These are phyloP conservation scores for Arachnomyces sp. DNA, from an alignment of 2,329 filamentous ascomycete genomes.

Conservation along the genomic window DNA sequence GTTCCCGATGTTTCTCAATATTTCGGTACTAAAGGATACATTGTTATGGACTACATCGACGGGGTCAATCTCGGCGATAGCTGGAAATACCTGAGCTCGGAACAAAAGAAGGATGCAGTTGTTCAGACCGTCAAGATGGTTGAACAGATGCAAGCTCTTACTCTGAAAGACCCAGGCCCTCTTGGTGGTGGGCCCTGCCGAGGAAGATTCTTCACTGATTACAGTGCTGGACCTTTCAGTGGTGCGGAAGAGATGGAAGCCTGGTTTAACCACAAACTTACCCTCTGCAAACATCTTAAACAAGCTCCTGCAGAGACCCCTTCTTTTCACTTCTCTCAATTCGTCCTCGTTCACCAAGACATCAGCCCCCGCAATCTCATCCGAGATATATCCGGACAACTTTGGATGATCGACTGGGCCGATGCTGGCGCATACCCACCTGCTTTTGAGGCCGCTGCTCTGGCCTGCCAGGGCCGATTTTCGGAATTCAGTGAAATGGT, in stretches of 20 bases:
- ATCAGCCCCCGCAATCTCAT: conserved; percentile 13
- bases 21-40: conserved; percentile 18
- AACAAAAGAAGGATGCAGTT: conserved; percentile 13
- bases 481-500: conserved; percentile 15
- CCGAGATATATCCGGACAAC: conserved; percentile 8
- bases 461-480: conserved; percentile 11
- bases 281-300: conserved; percentile 14
- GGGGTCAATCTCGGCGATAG: conserved; percentile 18
- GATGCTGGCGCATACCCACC: conserved; percentile 17
- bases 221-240: conserved; percentile 15
- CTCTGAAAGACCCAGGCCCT: conserved; percentile 9
- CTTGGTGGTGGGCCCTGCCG: conserved; percentile 14
- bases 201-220: conserved; percentile 18
- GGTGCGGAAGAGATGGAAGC: conserved; percentile 8
- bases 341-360: conserved; percentile 12
- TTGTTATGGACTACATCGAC: conserved; percentile 23
- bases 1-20: conserved; percentile 15
- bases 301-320: conserved; percentile 10
- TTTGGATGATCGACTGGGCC: conserved; percentile 15
- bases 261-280: conserved; percentile 22
- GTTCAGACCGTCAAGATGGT: conserved; percentile 17
- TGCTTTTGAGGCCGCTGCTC: conserved; percentile 15
- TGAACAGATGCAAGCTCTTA: conserved; percentile 15
- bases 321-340: conserved; percentile 12
- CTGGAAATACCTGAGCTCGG: conserved; percentile 13